Conservation (phyloP, 495 filamentous ascomycete species). For the Penicillium coprophilum region DNA sequence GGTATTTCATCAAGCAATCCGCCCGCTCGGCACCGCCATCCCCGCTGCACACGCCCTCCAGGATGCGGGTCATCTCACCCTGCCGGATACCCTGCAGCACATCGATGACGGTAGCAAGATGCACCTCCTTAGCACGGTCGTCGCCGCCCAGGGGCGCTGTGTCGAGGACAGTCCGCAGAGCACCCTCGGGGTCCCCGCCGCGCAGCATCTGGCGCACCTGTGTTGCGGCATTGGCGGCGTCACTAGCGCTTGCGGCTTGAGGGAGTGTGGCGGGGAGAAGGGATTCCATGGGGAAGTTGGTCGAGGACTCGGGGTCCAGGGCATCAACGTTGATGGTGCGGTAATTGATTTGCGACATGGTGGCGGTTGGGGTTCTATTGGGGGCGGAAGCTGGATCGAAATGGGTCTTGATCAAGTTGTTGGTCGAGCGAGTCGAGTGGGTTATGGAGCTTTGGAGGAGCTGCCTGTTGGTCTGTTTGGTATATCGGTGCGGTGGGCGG, state of each 20-base stretch:
- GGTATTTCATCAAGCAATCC: slow-evolving; percentile 54
- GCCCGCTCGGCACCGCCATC: slow-evolving; percentile 68
- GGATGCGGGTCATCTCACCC: slow-evolving; percentile 82
- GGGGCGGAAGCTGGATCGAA: background rate
- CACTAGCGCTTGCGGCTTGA: slow-evolving; percentile 62
- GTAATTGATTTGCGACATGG: slow-evolving; percentile 68
- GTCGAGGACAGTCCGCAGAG: slow-evolving; percentile 75
- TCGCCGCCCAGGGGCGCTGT: slow-evolving; percentile 69
- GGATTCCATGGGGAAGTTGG: slow-evolving; percentile 82
- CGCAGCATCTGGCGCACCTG: slow-evolving; percentile 85
- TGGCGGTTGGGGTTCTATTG: slow-evolving; percentile 20
- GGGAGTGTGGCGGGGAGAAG: slow-evolving; percentile 67
- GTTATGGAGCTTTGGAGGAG: background rate
- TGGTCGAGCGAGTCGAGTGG: background rate
- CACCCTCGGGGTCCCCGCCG: slow-evolving; percentile 81
- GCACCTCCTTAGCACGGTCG: slow-evolving; percentile 77
- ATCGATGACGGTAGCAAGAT: slow-evolving; percentile 78
- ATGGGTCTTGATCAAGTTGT: background rate
- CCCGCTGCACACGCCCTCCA: slow-evolving; percentile 69
- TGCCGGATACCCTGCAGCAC: slow-evolving; percentile 88
- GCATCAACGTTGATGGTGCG: slow-evolving; percentile 93
- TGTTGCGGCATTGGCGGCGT: slow-evolving; percentile 66
- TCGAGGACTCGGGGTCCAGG: slow-evolving; percentile 79
- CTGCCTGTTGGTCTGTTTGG: slow-evolving; percentile 14
- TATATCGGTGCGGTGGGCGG: slow-evolving; percentile 20